Percentiles rank a stretch among this genome's conserved stretches.
phyloP scores from a whole-genome alignment of 1,139 yeast species.

The Geotrichum histeridarum region DNA sequence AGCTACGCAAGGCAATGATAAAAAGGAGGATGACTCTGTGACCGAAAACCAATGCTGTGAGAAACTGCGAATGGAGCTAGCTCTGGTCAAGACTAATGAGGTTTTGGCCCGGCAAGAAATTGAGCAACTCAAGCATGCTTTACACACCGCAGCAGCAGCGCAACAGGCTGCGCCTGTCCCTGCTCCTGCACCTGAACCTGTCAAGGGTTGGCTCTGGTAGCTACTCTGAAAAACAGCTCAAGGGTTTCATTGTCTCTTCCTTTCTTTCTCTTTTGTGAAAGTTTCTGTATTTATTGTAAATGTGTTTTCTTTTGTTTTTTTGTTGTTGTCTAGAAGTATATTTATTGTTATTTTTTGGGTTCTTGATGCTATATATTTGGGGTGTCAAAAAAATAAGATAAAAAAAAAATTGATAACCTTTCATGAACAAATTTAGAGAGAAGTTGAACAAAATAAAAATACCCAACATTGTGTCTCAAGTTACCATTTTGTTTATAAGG shows the following conservation, averaged over 20 bases:
- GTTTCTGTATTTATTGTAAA: background rate
- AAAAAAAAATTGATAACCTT: no score
- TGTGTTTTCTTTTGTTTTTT: background rate
- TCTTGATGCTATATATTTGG: background rate
- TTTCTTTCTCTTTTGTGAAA: background rate
- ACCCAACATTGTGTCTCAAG: no score
- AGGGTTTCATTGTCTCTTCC: background rate
- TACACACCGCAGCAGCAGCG: slow-evolving; percentile 8
- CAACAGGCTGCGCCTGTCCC: slow-evolving; percentile 5
- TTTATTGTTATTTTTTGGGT: background rate
- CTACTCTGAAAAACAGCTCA: background rate
- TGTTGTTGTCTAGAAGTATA: background rate
- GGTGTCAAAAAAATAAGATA: background rate
- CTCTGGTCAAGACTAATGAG: slow-evolving; percentile 32
- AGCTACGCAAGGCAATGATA: background rate
- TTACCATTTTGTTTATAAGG: background rate
- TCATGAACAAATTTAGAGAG: no score
- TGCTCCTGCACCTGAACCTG: slow-evolving; percentile 2
- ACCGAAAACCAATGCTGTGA: slow-evolving; percentile 28
- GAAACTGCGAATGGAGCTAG: slow-evolving; percentile 33
- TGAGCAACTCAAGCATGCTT: slow-evolving; percentile 32
- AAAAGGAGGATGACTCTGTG: slow-evolving; percentile 12
- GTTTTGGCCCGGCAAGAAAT: slow-evolving; percentile 34
- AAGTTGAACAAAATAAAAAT: no score
- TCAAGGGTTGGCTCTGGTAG: slow-evolving; percentile 19